phyloP scores from a whole-genome alignment of 1,284 basidiomycete genomes.

The Trichosporon sp. region DNA sequence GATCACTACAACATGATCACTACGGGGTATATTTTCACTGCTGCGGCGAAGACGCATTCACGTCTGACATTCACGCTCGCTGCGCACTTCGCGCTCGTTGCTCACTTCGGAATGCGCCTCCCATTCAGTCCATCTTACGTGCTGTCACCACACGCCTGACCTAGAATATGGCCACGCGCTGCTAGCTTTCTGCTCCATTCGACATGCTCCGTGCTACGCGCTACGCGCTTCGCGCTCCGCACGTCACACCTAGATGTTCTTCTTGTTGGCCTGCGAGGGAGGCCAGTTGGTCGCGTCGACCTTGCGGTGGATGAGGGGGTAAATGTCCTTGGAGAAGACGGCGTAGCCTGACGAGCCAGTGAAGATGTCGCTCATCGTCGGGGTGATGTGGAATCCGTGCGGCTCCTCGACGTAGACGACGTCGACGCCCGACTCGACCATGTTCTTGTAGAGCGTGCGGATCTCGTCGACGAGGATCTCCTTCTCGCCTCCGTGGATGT shows the following conservation, averaged over 20 bases:
- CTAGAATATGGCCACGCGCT: no score
- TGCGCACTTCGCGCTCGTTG: no score
- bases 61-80: no score
- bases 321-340: neutral
- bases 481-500: conserved; percentile 9
- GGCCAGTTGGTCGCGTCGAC: conserved; percentile 1
- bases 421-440: conserved; percentile 9
- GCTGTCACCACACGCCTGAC: no score
- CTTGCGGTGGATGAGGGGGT: neutral
- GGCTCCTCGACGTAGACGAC: conserved; percentile 9
- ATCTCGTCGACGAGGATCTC: conserved; percentile 17
- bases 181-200: no score
- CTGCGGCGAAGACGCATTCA: no score
- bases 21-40: no score
- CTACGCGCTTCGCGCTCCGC: neutral
- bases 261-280: neutral
- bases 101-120: no score
- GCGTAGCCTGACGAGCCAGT: neutral
- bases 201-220: no score
- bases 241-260: neutral
- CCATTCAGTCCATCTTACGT: no score
- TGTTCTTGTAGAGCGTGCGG: conserved; percentile 6
- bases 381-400: neutral
- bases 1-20: no score
- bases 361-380: neutral